Conservation (phyloP, 2,329 filamentous ascomycete genomes). For the Colletotrichum lupini region DNA sequence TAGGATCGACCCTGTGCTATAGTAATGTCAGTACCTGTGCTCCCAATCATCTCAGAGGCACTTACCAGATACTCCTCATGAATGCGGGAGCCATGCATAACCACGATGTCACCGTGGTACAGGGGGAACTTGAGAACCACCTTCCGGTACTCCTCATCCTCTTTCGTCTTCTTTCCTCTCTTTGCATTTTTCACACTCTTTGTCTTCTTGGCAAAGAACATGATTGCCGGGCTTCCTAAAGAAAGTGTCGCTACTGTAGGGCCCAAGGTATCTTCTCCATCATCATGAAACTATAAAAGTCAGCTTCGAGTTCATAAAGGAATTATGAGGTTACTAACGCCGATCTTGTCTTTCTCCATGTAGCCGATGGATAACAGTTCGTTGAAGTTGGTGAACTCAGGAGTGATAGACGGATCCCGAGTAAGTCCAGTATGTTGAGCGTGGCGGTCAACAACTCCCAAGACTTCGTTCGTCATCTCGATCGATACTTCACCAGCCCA, state of each 20-base stretch:
- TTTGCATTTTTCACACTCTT: conserved; percentile 40
- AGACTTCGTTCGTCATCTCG: conserved; percentile 37
- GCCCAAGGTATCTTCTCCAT: conserved; percentile 72
- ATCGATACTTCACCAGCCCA: conserved; percentile 63
- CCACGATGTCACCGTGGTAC: conserved; percentile 71
- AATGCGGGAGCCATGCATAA: conserved; percentile 71
- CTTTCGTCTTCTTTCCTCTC: not conserved
- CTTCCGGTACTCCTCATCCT: not conserved
- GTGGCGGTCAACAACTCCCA: conserved; percentile 9
- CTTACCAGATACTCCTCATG: conserved; percentile 68
- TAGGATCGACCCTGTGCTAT: conserved; percentile 63
- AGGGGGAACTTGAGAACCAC: conserved; percentile 54
- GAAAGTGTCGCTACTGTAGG: conserved; percentile 72
- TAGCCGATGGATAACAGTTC: conserved; percentile 73
- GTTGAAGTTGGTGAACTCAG: conserved; percentile 62
- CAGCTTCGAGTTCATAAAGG: not conserved
- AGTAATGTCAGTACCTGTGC: conserved; percentile 35
- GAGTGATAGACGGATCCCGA: conserved; percentile 39
- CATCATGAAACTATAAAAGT: conserved; percentile 69
- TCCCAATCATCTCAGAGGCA: not conserved
- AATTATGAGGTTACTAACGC: conserved; percentile 45
- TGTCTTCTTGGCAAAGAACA: conserved; percentile 68
- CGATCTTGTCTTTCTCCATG: conserved; percentile 68
- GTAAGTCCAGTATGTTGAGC: not conserved
- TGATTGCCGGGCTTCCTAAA: conserved; percentile 66